Evolutionary conservation across 805 yeast genomes (phyloP), one percentile per base, ranked within the genome.

Genomic region (Saccharomycopsis amapae): DNA sequence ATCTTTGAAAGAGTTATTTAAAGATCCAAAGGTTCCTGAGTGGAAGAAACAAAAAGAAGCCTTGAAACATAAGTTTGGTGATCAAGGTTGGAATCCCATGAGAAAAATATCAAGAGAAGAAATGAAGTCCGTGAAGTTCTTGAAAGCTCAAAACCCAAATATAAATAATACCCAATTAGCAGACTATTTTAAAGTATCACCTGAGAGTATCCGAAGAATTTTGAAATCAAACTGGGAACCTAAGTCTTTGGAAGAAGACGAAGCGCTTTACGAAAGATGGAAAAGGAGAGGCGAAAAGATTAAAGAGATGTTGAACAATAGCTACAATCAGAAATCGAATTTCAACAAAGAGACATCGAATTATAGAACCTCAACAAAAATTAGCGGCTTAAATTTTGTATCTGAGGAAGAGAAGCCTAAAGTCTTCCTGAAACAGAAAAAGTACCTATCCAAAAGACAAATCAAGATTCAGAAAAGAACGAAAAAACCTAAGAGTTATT

Each of bases 161-260:
- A 52, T 84, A 43, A 75, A 73, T 3, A 71, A 81, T 2, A 64
- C 66, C 2, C 81, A 77, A 36, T 59, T 89, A 4, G 81, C 87
- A 0, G 66, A 72, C 26, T 73, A 72, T 57, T 88, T 82, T 62
- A 67, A 73, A 40, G 71, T 86, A 4, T 82, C 93, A 1, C 90
- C 94, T 1, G 94, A 88, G 54, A 85, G 89, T 0, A 74, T 88
- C 2, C 68, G 95, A 48, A 73, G 95, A 52, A 86, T 89, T 17
- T 59, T 89, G 53, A 79, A 77, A 58, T 79, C 90, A 4, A 76
- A 72, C 32, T 89, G 95, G 94, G 63, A 60, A 15, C 95, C 96
- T 0, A 67, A 62, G 3, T 71, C 65, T 1, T 71, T 69, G n/a
- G 85, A 80, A 49, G 72, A 67, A 33, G 69, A 61, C 4, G 61